Conservation (phyloP, 2,329 filamentous ascomycete species). For the Exserohilum turcica region DNA sequence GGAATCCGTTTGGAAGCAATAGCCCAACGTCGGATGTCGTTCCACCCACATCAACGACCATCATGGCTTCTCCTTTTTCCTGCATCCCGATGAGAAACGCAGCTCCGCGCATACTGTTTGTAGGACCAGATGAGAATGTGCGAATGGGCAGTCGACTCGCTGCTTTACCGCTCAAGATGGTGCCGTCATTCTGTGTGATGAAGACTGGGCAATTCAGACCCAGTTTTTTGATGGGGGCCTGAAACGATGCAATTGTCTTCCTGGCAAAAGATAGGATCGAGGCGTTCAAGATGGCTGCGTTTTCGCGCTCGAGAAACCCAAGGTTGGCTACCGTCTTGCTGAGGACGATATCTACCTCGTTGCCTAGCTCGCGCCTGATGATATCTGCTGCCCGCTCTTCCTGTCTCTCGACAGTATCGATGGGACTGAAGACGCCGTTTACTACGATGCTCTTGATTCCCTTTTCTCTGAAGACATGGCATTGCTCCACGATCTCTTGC, state of each 20-base stretch:
- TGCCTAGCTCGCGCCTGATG: conserved; percentile 53
- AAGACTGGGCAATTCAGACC: conserved; percentile 56
- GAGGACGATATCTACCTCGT: conserved; percentile 56
- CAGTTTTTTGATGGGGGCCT: conserved; percentile 53
- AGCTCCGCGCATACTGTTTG: conserved; percentile 60
- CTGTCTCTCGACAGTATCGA: conserved; percentile 60
- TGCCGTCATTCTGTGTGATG: conserved; percentile 60
- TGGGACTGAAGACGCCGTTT: conserved; percentile 63
- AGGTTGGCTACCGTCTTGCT: conserved; percentile 58
- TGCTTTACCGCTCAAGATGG: conserved; percentile 53
- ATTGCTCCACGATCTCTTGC: conserved; percentile 53
- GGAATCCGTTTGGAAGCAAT: conserved; percentile 65
- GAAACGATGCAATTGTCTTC: conserved; percentile 54
- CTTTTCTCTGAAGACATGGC: conserved; percentile 51
- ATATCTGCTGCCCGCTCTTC: conserved; percentile 58
- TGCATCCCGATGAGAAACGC: conserved; percentile 47
- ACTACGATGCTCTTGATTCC: conserved; percentile 58
- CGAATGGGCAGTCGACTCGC: conserved; percentile 57
- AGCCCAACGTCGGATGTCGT: conserved; percentile 69
- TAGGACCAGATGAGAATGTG: conserved; percentile 59
- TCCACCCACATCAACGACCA: conserved; percentile 71
- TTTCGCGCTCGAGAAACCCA: conserved; percentile 58
- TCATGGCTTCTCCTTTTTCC: conserved; percentile 53
- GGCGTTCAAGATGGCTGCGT: conserved; percentile 58
- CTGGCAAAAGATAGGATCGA: conserved; percentile 55